Evolutionary conservation across 2,329 filamentous ascomycete species (phyloP).

Genomic region (Penicillium oxalicum): DNA sequence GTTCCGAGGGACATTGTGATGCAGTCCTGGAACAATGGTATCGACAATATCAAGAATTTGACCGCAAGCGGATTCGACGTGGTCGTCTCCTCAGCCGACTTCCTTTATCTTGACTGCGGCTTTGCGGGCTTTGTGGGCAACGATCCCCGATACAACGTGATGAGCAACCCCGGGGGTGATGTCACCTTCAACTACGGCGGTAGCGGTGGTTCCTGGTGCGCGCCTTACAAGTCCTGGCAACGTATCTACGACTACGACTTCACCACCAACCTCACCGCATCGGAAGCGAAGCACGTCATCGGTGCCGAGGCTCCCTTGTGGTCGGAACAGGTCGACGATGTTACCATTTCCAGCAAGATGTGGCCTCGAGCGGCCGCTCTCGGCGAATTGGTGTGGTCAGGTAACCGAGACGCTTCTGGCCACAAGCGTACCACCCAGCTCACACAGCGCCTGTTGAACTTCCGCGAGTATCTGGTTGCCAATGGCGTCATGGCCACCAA

Average conservation of each 20-base stretch:
- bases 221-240: conserved; percentile 56
- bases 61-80: conserved; percentile 48
- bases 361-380: conserved; percentile 55
- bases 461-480: conserved; percentile 54
- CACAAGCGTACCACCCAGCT: conserved; percentile 49
- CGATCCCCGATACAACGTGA: conserved; percentile 52
- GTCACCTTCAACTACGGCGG: conserved; percentile 53
- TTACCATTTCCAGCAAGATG: conserved; percentile 46
- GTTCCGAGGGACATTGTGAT: conserved; percentile 49
- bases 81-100: conserved; percentile 52
- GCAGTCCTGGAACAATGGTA: conserved; percentile 52
- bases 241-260: conserved; percentile 57
- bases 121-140: conserved; percentile 51
- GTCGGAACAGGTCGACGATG: conserved; percentile 52
- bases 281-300: conserved; percentile 46
- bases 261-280: conserved; percentile 43
- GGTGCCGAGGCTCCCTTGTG: conserved; percentile 50
- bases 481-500: conserved; percentile 48
- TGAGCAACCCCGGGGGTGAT: conserved; percentile 44
- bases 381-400: conserved; percentile 52
- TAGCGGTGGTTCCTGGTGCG: conserved; percentile 52
- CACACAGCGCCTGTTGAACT: conserved; percentile 54
- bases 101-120: conserved; percentile 54
- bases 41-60: conserved; percentile 48
- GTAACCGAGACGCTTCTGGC: conserved; percentile 47